Evolutionary conservation across 140 eudicot genomes (phyloP), one percentile per base, ranked within the genome.

Genomic region (Stevia rebaudiana): DNA sequence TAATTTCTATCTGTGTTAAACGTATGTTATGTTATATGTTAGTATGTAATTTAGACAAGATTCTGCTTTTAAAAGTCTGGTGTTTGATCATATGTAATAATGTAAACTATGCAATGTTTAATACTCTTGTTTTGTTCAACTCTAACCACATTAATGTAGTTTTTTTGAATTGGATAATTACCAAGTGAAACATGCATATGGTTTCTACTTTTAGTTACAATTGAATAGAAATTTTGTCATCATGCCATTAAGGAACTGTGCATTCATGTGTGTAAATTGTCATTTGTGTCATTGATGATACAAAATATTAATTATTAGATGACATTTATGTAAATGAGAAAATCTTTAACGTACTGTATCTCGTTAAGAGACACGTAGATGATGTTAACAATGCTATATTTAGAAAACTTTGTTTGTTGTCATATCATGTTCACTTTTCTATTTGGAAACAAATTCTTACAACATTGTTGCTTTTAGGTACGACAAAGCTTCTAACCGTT

Each of bases 401-500:
- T n/a, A n/a, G n/a, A n/a, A n/a, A n/a, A n/a, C n/a, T n/a, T n/a
- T n/a, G n/a, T n/a, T 18, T 13, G 46, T 35, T 31, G 6, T 33
- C 11, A 52, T 53, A 46, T 21, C 19, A 60, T 33, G 25, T 43
- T 57, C 0, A 43, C 60, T 17, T 42, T 3, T 54, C 12, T 16
- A 31, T 41, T 43, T 54, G 39, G 39, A 28, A 63, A 39, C 65
- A 47, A n/a, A 11, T 24, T 72, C 40, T 50, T 30, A 52, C 37
- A 31, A n/a, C 21, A 3, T 33, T 22, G 25, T 36, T 36, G 33
- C 22, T 15, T 23, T 5, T 76, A 91, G 98, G 83, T 91, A 91
- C 73, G 85, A 85, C 77, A 75, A 74, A 83, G 72, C 64, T 51
- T 81, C 82, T 36, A 91, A 91, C 50, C 65, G 75, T 16, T 91